Evolutionary conservation across 257 asterid genomes (phyloP).

Genomic region (Solanum sejunctum): DNA sequence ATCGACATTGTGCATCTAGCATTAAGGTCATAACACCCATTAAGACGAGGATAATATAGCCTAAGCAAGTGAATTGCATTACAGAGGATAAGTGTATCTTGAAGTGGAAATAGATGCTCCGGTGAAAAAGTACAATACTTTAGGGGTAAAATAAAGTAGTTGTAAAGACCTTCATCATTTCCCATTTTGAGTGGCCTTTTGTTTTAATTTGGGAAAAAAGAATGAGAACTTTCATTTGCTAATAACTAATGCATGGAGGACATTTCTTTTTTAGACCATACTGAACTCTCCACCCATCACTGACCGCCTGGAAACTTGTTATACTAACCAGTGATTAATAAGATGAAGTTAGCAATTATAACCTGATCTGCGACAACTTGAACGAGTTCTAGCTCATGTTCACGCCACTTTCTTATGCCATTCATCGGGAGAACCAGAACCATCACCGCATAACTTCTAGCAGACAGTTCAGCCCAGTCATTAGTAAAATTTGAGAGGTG

Average conservation of each 20-base stretch:
- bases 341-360: neutral
- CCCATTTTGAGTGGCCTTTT: neutral
- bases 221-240: neutral
- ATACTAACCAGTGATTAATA: neutral
- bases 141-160: neutral
- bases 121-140: neutral
- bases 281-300: neutral
- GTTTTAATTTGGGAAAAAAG: neutral
- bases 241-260: neutral
- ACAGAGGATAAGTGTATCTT: neutral
- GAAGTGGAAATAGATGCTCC: neutral
- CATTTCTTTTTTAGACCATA: neutral
- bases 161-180: neutral
- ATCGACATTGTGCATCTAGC: neutral
- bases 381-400: conserved; percentile 68
- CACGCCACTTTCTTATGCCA: conserved; percentile 61
- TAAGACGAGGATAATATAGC: neutral
- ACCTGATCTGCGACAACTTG: conserved; percentile 84
- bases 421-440: conserved; percentile 46
- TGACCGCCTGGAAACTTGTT: neutral
- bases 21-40: neutral
- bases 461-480: conserved; percentile 46
- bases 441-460: conserved; percentile 61
- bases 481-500: conserved; percentile 50
- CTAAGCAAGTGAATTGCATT: neutral